Base-by-base conservation (phyloP, 192 early-diverging fungal genomes). In the Fimicolochytrium jonesii region DNA sequence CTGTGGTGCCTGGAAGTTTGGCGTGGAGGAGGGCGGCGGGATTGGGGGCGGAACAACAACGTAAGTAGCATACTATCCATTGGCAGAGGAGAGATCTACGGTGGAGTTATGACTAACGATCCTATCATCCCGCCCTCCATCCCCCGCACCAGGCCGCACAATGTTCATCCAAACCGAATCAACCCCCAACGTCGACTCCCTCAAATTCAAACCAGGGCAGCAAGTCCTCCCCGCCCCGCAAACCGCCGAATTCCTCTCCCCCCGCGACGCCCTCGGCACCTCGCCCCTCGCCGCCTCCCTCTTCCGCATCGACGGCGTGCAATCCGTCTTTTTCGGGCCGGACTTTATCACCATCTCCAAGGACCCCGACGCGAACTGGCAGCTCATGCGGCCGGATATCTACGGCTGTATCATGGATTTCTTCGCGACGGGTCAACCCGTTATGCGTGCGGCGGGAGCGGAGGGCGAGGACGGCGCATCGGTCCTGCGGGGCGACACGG, bases 331-430 rank as follows among this genome's bases (percentile, higher is more conserved):
- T 58, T 94, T 89, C 55, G 92, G 93, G 28, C 77, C 86, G 6
- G 95, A 99, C 67, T 98, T 96, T 78, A 86, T 99, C 66, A 94
- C 94, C 2, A 85, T 99, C 66, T 88, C 90, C 50, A 98, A 96
- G 72, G 86, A 94, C 59, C 68, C 79, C 37, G 88, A 89, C 54
- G 84, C 79, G n/a, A 85, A 88, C 51, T 99, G 97, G 97, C 92
- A 91, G 73, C 71, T 99, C 55, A 89, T 98, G 87, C 97, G 97
- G 64, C 96, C 96, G 4, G 96, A 99, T 39, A 81, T 99, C 32
- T 99, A 95, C 61, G 88, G 89, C 2, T 81, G 89, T 44, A 97
- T 99, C 54, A 98, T 97, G 93, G 80, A 83, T 56, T 72, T 70
- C 36, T 95, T 90, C 66, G 81, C 92, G 0, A 88, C 92, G 0